Evolutionary conservation across 2,329 filamentous ascomycete genomes (phyloP).

Genomic region (Didymella pinodella): DNA sequence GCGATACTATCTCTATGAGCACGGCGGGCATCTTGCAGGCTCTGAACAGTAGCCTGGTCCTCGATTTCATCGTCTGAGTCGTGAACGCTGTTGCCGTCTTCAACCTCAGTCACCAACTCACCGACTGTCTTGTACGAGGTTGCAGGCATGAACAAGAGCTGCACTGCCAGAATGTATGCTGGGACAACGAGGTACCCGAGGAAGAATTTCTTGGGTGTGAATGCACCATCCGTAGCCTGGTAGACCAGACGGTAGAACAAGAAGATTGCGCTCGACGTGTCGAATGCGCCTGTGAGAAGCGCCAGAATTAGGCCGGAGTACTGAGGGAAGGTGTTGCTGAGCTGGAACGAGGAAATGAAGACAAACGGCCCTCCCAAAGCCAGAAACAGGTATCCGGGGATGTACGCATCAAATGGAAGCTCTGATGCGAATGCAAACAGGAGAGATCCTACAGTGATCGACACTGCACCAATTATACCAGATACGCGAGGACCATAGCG

Average conservation of each 20-base stretch:
- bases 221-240: slow-evolving; percentile 52
- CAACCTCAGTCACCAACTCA: slow-evolving; percentile 78
- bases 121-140: slow-evolving; percentile 67
- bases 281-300: slow-evolving; percentile 60
- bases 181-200: slow-evolving; percentile 59
- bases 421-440: slow-evolving; percentile 73
- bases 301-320: slow-evolving; percentile 59
- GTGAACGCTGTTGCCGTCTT: slow-evolving; percentile 60
- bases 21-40: slow-evolving; percentile 63
- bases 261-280: slow-evolving; percentile 59
- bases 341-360: slow-evolving; percentile 61
- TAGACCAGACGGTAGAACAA: slow-evolving; percentile 58
- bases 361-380: slow-evolving; percentile 60
- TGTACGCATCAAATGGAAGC: slow-evolving; percentile 73
- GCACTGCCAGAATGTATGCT: slow-evolving; percentile 53
- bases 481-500: slow-evolving; percentile 80
- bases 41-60: slow-evolving; percentile 57
- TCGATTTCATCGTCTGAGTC: slow-evolving; percentile 64
- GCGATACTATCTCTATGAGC: slow-evolving; percentile 69
- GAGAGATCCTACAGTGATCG: slow-evolving; percentile 73
- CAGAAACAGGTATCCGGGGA: slow-evolving; percentile 59
- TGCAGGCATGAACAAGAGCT: slow-evolving; percentile 58
- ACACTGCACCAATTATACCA: slow-evolving; percentile 73
- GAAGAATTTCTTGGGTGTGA: slow-evolving; percentile 59
- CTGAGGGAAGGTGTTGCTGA: slow-evolving; percentile 61